A percentile compares a stretch with the other conserved stretches of the same genome.
These are phyloP conservation scores for Kluyveromyces aestuarii DNA, from an alignment of 805 yeast species.

Conservation along the genomic window DNA sequence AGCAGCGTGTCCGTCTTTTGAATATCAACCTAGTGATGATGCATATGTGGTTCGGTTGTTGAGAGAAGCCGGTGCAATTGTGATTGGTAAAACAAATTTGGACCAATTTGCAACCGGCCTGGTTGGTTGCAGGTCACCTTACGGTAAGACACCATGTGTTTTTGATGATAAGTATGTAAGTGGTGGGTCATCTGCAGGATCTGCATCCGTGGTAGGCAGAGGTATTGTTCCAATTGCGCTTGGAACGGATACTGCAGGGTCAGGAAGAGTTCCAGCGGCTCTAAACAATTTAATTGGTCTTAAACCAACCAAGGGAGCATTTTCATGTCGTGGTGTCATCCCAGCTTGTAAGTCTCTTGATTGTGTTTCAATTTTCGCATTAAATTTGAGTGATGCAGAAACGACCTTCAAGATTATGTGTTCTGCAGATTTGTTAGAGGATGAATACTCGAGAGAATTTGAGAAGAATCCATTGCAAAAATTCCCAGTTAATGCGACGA, in stretches of 20 bases:
- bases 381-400: slow-evolving; percentile 79
- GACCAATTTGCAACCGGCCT: slow-evolving; percentile 98
- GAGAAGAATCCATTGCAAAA: slow-evolving; percentile 57
- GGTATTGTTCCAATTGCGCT: slow-evolving; percentile 84
- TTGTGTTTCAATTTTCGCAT: slow-evolving; percentile 79
- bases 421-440: slow-evolving; percentile 53
- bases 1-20: slow-evolving; percentile 88
- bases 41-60: slow-evolving; percentile 68
- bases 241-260: slow-evolving; percentile 98
- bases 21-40: slow-evolving; percentile 60
- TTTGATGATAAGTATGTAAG: slow-evolving; percentile 71
- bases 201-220: slow-evolving; percentile 84
- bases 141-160: slow-evolving; percentile 79
- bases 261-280: slow-evolving; percentile 96
- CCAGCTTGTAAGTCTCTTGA: slow-evolving; percentile 96
- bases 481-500: slow-evolving; percentile 49
- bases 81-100: slow-evolving; percentile 87
- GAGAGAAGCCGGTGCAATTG: slow-evolving; percentile 84
- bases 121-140: slow-evolving; percentile 92
- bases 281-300: slow-evolving; percentile 85
- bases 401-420: slow-evolving; percentile 62
- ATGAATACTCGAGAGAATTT: slow-evolving; percentile 71
- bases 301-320: slow-evolving; percentile 85
- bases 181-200: slow-evolving; percentile 95
- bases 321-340: slow-evolving; percentile 86